Evolutionary conservation across 228 moss, liverwort and hornwort genomes (phyloP), one percentile per base, ranked within the genome.

Genomic region (Sphagnum fallax): DNA sequence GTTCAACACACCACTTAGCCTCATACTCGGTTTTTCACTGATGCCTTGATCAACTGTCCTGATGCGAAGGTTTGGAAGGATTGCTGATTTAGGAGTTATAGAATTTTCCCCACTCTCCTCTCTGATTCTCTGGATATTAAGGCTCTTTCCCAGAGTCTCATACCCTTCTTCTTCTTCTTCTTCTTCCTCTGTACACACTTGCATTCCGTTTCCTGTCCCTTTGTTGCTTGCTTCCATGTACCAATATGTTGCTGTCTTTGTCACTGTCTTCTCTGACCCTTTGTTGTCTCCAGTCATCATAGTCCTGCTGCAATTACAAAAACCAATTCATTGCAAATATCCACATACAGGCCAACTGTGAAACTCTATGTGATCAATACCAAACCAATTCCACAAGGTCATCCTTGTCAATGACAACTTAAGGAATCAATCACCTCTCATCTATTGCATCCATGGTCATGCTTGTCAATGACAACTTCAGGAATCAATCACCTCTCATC

Each of bases 151-250:
- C 13, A 11, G 12, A 15, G 59, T 11, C 63, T 10, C 18, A 16
- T 10, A 8, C 16, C 10, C 63, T 8, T n/a, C 15, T 15, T 64
- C 66, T 6, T 48, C 8, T 67, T 10, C 66, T 51, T 47, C 9
- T 10, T 51, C 50, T 60, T 66, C 53, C 76, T 79, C 76, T 48
- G 57, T 69, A 76, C 79, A 60, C 65, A 62, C 63, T 76, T 65
- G 70, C 67, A 71, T 67, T 71, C 61, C 70, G 48, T 77, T 71
- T 59, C 82, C 82, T 71, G 47, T 53, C 57, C 73, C 70, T 50
- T 79, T 74, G 51, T 74, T 75, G 85, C 88, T 87, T 53, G 84
- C 82, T 66, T 94, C 94, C 78, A 84, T 60, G 62, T 79, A 80
- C 88, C 91, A 77, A 66, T 68, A 77, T 6, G 89, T 74, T 18